Percentiles rank a stretch among this genome's conserved stretches.
Evolutionary conservation across 1,284 basidiomycete species (phyloP).

Genomic region (Anthracocystis panici-leucophaei): DNA sequence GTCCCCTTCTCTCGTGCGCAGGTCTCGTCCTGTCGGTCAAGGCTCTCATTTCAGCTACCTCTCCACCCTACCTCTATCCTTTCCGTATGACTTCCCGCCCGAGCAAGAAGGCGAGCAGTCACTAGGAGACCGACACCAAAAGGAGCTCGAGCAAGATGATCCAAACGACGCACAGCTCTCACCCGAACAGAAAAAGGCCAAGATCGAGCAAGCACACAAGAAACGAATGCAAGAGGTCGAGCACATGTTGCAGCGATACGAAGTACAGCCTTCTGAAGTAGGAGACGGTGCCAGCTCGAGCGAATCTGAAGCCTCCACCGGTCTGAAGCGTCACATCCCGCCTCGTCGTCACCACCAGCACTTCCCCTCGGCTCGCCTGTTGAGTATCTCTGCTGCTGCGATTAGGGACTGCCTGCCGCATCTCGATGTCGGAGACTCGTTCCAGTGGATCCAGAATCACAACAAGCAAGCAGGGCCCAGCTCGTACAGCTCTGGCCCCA

Average conservation of each 20-base stretch:
- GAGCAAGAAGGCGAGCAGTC: slow-evolving; percentile 45
- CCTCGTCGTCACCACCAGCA: slow-evolving; percentile 44
- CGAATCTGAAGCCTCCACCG: slow-evolving; percentile 3
- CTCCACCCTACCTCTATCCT: slow-evolving; percentile 83
- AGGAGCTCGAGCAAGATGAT: slow-evolving; percentile 30
- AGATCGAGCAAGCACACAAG: slow-evolving; percentile 36
- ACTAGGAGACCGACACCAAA: slow-evolving; percentile 45
- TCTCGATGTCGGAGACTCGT: slow-evolving; percentile 86
- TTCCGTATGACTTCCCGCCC: slow-evolving; percentile 81
- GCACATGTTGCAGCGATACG: slow-evolving; percentile 53
- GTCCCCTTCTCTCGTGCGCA: slow-evolving; percentile 73
- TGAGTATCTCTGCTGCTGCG: slow-evolving; percentile 77
- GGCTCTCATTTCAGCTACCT: slow-evolving; percentile 84
- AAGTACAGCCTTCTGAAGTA: slow-evolving; percentile 42
- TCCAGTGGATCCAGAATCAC: slow-evolving; percentile 74
- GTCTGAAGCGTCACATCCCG: slow-evolving; percentile 41
- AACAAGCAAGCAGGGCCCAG: slow-evolving; percentile 68
- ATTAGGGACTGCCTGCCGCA: slow-evolving; percentile 83
- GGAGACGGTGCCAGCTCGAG: not conserved
- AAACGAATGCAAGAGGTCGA: slow-evolving; percentile 62
- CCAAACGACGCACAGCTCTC: slow-evolving; percentile 31
- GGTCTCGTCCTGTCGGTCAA: slow-evolving; percentile 76
- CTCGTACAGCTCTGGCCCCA: slow-evolving; percentile 63
- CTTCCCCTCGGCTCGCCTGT: slow-evolving; percentile 71
- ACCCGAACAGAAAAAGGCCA: slow-evolving; percentile 38